Percentiles rank a stretch among this genome's conserved stretches.
Evolutionary conservation across 371 early-diverging fungal species (phyloP).

Genomic region (Mortierella sp.): DNA sequence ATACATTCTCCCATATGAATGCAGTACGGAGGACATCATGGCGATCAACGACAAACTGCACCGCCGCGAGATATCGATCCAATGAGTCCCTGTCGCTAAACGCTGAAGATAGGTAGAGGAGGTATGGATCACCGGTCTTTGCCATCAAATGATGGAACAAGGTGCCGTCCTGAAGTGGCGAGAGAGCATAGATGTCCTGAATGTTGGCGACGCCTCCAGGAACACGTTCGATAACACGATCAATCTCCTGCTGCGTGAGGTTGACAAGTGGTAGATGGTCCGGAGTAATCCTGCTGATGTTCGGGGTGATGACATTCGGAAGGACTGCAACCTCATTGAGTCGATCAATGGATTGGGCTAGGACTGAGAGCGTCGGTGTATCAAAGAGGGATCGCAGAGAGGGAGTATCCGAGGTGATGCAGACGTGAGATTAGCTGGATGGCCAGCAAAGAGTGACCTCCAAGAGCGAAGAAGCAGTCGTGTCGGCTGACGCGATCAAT

Average conservation of each 20-base stretch:
- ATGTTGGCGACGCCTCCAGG: background rate
- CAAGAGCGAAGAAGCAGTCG: constrained; percentile 31
- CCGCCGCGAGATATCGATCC: background rate
- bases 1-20: background rate
- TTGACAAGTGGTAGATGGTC: background rate
- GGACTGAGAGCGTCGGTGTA: background rate
- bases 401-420: no score
- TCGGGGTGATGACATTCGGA: background rate
- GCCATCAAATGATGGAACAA: background rate
- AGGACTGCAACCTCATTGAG: background rate
- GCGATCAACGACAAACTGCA: background rate
- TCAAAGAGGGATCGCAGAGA: background rate
- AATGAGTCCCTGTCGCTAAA: background rate
- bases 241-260: background rate
- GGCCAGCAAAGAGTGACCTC: constrained; percentile 30
- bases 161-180: background rate
- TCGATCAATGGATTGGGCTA: no score
- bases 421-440: constrained; percentile 19
- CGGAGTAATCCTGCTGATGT: background rate
- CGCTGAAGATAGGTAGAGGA: background rate
- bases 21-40: background rate
- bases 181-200: background rate
- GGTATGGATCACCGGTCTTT: background rate
- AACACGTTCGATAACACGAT: background rate
- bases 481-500: constrained; percentile 16